Evolutionary conservation across 2,329 filamentous ascomycete species (phyloP), one percentile per base, ranked within the genome.

Genomic region (Dendryphion nanum): DNA sequence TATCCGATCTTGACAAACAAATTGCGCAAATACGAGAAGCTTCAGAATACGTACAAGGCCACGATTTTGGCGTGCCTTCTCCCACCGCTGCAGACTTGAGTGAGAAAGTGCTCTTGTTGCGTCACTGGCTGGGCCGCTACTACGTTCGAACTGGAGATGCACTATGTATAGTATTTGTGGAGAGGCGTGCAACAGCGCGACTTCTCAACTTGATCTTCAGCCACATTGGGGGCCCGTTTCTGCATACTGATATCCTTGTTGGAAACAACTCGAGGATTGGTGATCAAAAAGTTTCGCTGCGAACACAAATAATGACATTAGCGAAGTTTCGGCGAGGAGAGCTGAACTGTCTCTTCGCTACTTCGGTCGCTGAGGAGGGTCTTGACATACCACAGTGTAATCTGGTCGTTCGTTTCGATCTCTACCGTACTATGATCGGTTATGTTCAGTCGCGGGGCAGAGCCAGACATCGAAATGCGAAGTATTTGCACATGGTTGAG

Each of bases 391-490:
- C 79, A 4, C 77, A 81, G 42, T 84, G 81, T 64, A 83, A 83
- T 47, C 61, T 83, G n/a, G 75, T 83, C 8, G 66, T 83, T 18
- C 72, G 90, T 2, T 98, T 96, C 55, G 89, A 97, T 58, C 76
- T 95, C 2, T 95, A 89, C 65, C 75, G 77, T 8, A 96, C 91
- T 0, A 82, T 95, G 64, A 97, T 97, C 36, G 87, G 95, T 57
- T 97, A 96, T 59, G 83, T 97, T 15, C 93, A 98, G 63, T 96
- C 90, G 12, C 80, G 89, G 45, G 93, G 93, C 0, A 80, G 93
- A 37, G 93, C 93, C 10, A 79, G 93, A 26, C 85, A 89, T 53
- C 64, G 69, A 1, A 77, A 84, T 38, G 97, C 93, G 0, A 82
- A 78, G 46, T 96, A 91, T 61, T 77, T 90, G 21, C 87, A 86